Percentiles rank a stretch among this genome's conserved stretches.
Conservation (phyloP, 169 alveolate species). For the Eimeria sp. region DNA sequence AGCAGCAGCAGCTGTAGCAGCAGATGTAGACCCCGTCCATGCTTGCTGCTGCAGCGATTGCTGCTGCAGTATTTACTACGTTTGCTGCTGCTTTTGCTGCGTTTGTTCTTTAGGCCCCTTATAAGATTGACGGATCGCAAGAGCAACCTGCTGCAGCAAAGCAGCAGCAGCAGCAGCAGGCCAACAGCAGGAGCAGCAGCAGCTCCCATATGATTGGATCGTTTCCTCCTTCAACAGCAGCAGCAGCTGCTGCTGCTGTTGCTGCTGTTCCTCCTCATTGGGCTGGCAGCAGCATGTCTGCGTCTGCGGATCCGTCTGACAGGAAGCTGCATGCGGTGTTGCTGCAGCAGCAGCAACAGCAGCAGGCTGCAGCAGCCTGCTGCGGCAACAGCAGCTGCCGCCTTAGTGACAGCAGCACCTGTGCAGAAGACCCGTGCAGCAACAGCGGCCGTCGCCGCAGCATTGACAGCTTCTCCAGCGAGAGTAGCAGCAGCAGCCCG, state of each 20-base stretch:
- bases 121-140: not conserved
- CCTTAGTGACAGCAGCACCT: slow-evolving; percentile 66
- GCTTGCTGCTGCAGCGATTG: not conserved
- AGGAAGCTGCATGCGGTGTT: slow-evolving; percentile 31
- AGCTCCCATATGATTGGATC: not conserved
- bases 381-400: slow-evolving; percentile 76
- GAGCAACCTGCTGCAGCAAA: slow-evolving; percentile 7
- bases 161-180: slow-evolving; percentile 50
- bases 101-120: not conserved
- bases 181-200: slow-evolving; percentile 45
- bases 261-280: too few relatives aligned
- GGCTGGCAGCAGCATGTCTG: too few relatives aligned
- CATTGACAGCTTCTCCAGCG: slow-evolving; percentile 50
- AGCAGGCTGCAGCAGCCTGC: slow-evolving; percentile 16
- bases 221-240: slow-evolving; percentile 15
- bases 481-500: slow-evolving; percentile 65
- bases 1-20: not conserved
- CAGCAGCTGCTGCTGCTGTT: slow-evolving; percentile 49
- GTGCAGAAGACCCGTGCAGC: slow-evolving; percentile 51
- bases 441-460: slow-evolving; percentile 48
- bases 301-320: not conserved
- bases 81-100: slow-evolving; percentile 20
- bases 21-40: not conserved
- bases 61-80: slow-evolving; percentile 3
- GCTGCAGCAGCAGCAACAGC: slow-evolving; percentile 76